Evolutionary conservation across 352 stramenopile genomes (phyloP), one percentile per base, ranked within the genome.

Genomic region (Nothophytophthora sp.): DNA sequence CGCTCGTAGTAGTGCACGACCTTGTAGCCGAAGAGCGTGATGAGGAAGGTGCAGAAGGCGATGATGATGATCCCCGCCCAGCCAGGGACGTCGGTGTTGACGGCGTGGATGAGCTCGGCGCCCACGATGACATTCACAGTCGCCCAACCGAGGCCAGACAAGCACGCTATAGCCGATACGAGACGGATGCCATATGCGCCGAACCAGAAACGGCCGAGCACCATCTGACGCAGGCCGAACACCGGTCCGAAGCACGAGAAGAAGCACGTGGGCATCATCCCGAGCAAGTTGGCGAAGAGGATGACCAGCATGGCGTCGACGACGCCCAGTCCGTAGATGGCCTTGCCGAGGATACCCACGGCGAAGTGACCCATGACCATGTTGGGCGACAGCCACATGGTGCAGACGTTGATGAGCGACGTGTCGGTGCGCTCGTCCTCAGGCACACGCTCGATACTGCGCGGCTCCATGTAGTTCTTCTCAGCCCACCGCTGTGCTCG

Each of bases 1-100:
- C 67, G 63, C 45, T 77, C 63, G 56, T 77, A 77, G 50, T 60
- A 62, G 60, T 77, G 67, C 12, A 77, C 63, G 38, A 74, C 50
- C 58, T 72, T 71, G 60, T 74, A 77, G 13, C 67, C 67, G 38
- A 70, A 77, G 35, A 77, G 67, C 22, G 59, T 77, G 48, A 70
- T 60, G 28, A 67, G 39, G 56, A 77, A 74, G 1, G 67, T 77
- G 29, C 55, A 67, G 38, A 62, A 59, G 9, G 60, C 52, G 52
- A 77, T 77, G 55, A 74, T 67, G 60, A 77, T 59, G 50, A 72
- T 77, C 16, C 59, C 63, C 28, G 45, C 65, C 63, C 63, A 77
- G 10, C 60, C 63, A 1, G 63, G 63, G 18, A 77, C 50, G 41
- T 74, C 55, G 4, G 30, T 48, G 52, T 65, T 77, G 33, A 74